Conservation (phyloP, 208 protist genomes). For the Lotmaria passim region DNA sequence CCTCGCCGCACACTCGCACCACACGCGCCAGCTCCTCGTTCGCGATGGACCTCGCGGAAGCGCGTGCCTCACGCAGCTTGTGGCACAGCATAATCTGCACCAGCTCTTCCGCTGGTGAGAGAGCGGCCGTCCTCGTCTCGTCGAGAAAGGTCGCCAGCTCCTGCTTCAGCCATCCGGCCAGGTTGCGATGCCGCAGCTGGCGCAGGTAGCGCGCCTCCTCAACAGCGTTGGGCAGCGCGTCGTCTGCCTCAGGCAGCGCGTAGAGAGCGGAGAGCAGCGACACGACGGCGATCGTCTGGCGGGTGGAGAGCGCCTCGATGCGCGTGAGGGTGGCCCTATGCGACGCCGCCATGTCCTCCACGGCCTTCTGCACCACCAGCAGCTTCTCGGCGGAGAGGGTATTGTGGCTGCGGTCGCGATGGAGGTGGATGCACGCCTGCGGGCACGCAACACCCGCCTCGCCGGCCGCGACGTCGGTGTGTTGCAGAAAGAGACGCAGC, state of each 20-base stretch:
- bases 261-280: slow-evolving; percentile 83
- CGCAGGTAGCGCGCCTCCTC: slow-evolving; percentile 76
- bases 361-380: slow-evolving; percentile 31
- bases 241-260: slow-evolving; percentile 75
- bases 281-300: slow-evolving; percentile 66
- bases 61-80: slow-evolving; percentile 68
- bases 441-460: slow-evolving; percentile 17
- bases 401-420: slow-evolving; percentile 42
- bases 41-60: slow-evolving; percentile 42
- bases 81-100: slow-evolving; percentile 82
- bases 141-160: slow-evolving; percentile 59
- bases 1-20: slow-evolving; percentile 79
- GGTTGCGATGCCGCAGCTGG: slow-evolving; percentile 78
- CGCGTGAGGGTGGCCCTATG: slow-evolving; percentile 31
- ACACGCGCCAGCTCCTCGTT: slow-evolving; percentile 74
- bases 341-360: slow-evolving; percentile 24
- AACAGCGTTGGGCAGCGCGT: slow-evolving; percentile 58
- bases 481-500: slow-evolving; percentile 43
- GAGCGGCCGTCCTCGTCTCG: neutral
- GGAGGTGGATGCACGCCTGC: slow-evolving; percentile 23
- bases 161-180: slow-evolving; percentile 70
- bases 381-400: slow-evolving; percentile 80
- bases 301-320: slow-evolving; percentile 51
- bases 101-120: slow-evolving; percentile 56
- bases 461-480: slow-evolving; percentile 20